A percentile compares a stretch with the other conserved stretches of the same genome.
phyloP scores from a whole-genome alignment of 179 eudicot genomes.

The Carnegiea gigantea region DNA sequence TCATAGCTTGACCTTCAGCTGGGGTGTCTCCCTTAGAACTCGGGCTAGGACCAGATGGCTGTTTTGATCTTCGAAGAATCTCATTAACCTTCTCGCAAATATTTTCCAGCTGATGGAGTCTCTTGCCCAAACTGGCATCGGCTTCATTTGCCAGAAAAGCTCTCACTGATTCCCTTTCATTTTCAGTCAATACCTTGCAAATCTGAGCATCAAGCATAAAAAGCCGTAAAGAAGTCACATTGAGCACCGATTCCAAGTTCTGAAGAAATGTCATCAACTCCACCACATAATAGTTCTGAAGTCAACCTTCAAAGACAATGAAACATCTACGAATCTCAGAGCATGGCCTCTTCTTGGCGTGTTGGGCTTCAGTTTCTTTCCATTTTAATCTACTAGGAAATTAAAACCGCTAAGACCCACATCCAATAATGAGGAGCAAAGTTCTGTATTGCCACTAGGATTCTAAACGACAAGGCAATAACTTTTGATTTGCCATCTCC shows the following conservation, averaged over 20 bases:
- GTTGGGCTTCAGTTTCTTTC: too few relatives aligned
- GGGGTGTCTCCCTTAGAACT: conserved; percentile 2
- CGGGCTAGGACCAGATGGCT: conserved; percentile 12
- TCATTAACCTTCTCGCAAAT: conserved; percentile 37
- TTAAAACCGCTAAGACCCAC: neutral
- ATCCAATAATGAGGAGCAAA: neutral
- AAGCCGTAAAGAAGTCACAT: neutral
- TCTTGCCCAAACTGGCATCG: conserved; percentile 35
- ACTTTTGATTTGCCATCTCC: neutral
- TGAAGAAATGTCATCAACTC: neutral
- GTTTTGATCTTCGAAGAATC: conserved; percentile 29
- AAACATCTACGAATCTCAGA: neutral
- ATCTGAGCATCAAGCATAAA: conserved; percentile 42
- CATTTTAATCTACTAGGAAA: too few relatives aligned
- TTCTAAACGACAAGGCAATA: neutral
- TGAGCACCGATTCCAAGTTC: neutral
- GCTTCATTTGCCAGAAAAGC: conserved; percentile 43
- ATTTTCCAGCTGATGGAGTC: conserved; percentile 46
- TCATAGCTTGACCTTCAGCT: conserved; percentile 2
- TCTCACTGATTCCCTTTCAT: conserved; percentile 36
- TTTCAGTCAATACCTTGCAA: conserved; percentile 51
- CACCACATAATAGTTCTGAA: neutral
- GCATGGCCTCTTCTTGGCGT: too few relatives aligned
- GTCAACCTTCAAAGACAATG: neutral
- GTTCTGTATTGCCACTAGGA: neutral